Evolutionary conservation across 1,139 yeast genomes (phyloP), one percentile per base, ranked within the genome.

Genomic region (Nakaseomyces uthaithaninus): DNA sequence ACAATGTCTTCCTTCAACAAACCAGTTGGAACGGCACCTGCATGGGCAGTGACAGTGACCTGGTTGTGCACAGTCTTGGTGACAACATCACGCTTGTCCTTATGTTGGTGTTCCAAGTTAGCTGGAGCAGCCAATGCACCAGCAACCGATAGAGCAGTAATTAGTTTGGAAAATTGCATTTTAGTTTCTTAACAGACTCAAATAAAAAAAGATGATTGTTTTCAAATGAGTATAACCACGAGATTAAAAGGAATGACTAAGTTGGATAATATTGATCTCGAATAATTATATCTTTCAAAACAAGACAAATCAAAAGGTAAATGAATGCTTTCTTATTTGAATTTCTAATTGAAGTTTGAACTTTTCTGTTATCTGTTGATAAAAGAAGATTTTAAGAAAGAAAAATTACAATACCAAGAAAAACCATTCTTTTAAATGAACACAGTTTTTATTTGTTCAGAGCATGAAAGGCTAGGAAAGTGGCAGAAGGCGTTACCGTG

Each of bases 31-130:
- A 59, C 44, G 12, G 42, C 45, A 8, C 28, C 27, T 3, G 39
- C 41, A 19, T 38, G 28, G n/a, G 38, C 53, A 38, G 59, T 59
- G 33, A 53, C 47, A 24, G 67, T 56, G 37, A 57, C 63, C 45
- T 61, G 55, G 56, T 64, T 70, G 30, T 66, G 62, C 38, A 68
- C 70, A 40, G 66, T 54, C 35, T 62, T 65, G 43, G 69, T 65
- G 39, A 63, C 71, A 43, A 64, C 66, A 42, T 56, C 70, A 62
- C 75, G 68, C 63, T 68, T 69, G 47, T 65, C 68, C 52, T 63
- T 59, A 55, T 71, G 75, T 47, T 63, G 74, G 41, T 68, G 71
- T 36, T 64, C 63, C 37, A 59, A 46, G 20, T 39, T 43, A 26
- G 50, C 49, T 36, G 68, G 69, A 9, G 64, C 59, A 43, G 69